Conservation (phyloP, 225 moss, liverwort and hornwort genomes). For the Antitrichia curtipendula region DNA sequence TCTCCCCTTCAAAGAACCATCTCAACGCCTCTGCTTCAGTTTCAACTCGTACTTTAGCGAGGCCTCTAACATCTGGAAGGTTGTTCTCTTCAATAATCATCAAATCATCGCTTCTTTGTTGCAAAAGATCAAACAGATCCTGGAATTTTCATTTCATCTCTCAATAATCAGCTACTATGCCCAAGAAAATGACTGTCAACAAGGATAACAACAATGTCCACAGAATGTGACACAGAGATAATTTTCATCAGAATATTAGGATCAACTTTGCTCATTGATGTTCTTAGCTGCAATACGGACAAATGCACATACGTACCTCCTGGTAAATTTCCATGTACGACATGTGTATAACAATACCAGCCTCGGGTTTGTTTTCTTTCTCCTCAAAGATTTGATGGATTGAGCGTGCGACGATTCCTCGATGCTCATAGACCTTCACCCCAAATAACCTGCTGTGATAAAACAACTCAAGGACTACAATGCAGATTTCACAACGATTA, state of each 20-base stretch:
- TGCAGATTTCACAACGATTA: background rate
- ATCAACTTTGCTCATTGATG: background rate
- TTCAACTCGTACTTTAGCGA: conserved; percentile 60
- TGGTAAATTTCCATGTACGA: conserved; percentile 94
- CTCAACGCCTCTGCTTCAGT: conserved; percentile 67
- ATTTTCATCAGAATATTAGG: background rate
- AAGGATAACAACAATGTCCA: background rate
- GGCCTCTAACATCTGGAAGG: conserved; percentile 61
- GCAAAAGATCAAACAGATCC: conserved; percentile 77
- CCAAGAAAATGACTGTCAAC: background rate
- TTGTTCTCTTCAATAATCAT: conserved; percentile 74
- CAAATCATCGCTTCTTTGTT: conserved; percentile 53
- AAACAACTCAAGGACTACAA: conserved; percentile 2
- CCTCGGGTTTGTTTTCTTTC: conserved; percentile 69
- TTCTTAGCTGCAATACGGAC: background rate
- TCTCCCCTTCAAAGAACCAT: conserved; percentile 84
- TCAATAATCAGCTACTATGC: background rate
- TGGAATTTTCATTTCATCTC: background rate
- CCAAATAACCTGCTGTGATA: conserved; percentile 4
- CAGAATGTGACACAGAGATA: background rate
- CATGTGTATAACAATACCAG: conserved; percentile 74
- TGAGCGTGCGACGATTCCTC: conserved; percentile 70
- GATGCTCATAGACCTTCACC: conserved; percentile 53
- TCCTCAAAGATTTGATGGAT: conserved; percentile 69
- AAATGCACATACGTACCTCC: conserved; percentile 34